Conservation (phyloP, 2,329 filamentous ascomycete species). For the Talaromyces piceae region DNA sequence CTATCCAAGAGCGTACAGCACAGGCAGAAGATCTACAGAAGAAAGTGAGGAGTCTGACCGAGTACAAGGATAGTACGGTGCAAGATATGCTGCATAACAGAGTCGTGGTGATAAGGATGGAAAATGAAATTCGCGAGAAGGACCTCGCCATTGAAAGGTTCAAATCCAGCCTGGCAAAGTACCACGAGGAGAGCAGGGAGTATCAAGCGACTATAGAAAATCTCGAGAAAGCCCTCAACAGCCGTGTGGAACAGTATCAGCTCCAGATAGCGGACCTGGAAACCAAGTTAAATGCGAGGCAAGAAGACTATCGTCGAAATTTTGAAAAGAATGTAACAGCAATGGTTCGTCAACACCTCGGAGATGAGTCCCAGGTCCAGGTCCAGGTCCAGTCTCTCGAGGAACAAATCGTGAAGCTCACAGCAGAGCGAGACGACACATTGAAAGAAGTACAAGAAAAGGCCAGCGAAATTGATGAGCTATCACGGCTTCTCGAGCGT, state of each 20-base stretch:
- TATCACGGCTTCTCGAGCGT: not conserved
- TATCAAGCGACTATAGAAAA: conserved; percentile 32
- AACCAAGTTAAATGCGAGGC: conserved; percentile 27
- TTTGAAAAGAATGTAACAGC: not conserved
- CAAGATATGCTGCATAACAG: conserved; percentile 38
- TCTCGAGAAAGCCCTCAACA: conserved; percentile 33
- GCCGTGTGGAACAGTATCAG: conserved; percentile 20
- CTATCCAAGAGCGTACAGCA: not conserved
- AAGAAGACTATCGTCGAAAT: not conserved
- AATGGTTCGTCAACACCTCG: conserved; percentile 23
- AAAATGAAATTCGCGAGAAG: conserved; percentile 34
- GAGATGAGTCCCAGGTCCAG: conserved; percentile 30
- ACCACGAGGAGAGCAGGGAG: not conserved
- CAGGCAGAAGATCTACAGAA: conserved; percentile 21
- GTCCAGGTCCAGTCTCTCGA: conserved; percentile 33
- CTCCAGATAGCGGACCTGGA: conserved; percentile 28
- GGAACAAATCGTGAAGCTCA: conserved; percentile 29
- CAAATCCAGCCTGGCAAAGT: not conserved
- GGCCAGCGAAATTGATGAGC: not conserved
- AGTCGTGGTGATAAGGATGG: conserved; percentile 36
- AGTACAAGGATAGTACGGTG: conserved; percentile 20
- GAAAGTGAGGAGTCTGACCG: conserved; percentile 25
- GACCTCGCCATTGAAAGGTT: conserved; percentile 29
- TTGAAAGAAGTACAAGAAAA: not conserved
- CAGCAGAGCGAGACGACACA: not conserved